Conservation (phyloP, 2,329 filamentous ascomycete species). For the Ilyonectria sp. region DNA sequence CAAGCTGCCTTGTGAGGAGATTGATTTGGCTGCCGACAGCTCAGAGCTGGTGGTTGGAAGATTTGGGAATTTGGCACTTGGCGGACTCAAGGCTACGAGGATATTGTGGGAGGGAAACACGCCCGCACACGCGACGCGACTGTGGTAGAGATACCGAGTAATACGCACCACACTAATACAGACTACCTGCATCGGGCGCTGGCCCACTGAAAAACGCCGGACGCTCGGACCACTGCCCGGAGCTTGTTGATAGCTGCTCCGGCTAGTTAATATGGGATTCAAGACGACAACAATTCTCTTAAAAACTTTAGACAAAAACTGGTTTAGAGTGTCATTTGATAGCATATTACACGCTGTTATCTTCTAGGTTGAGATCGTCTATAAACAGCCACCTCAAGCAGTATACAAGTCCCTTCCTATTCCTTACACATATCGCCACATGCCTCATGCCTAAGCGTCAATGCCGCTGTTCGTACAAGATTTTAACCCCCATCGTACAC, state of each 20-base stretch:
- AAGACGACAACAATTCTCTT: not conserved
- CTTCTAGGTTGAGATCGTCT: constrained; percentile 31
- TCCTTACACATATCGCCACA: constrained; percentile 13
- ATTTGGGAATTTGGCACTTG: constrained; percentile 21
- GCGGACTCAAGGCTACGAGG: constrained; percentile 11
- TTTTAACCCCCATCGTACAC: constrained; percentile 43
- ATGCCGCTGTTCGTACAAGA: constrained; percentile 34
- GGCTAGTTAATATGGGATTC: no score
- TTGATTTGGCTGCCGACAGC: constrained; percentile 18
- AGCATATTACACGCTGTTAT: not conserved
- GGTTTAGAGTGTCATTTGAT: not conserved
- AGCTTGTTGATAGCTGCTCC: constrained; percentile 2
- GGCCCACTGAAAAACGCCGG: constrained; percentile 40
- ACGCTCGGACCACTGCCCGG: constrained; percentile 34
- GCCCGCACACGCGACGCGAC: constrained; percentile 51
- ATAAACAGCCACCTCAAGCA: constrained; percentile 23
- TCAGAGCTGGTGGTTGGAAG: constrained; percentile 11
- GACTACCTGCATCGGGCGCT: constrained; percentile 21
- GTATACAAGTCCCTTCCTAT: constrained; percentile 20
- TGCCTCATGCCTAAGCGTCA: constrained; percentile 21
- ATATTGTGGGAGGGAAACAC: constrained; percentile 46
- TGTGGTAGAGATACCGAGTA: constrained; percentile 24
- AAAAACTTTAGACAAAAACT: not conserved
- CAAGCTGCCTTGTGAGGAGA: not conserved
- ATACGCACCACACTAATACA: not conserved